phyloP scores from a whole-genome alignment of 805 yeast genomes.

The Candida quercuum region DNA sequence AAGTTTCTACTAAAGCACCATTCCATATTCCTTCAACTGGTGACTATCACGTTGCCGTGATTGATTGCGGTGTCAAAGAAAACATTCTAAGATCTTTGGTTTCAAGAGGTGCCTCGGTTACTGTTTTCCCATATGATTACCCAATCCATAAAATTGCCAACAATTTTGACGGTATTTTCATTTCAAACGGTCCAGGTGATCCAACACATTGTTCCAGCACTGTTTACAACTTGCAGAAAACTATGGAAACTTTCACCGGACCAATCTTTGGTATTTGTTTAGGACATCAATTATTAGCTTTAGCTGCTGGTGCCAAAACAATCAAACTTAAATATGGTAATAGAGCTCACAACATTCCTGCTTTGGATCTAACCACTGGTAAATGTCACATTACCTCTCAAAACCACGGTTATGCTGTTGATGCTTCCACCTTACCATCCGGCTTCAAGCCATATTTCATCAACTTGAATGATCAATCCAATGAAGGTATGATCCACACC shows the following conservation, averaged over 20 bases:
- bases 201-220: slow-evolving; percentile 87
- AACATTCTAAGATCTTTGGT: slow-evolving; percentile 92
- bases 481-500: slow-evolving; percentile 95
- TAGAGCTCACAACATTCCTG: slow-evolving; percentile 98
- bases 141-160: slow-evolving; percentile 87
- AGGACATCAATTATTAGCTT: slow-evolving; percentile 94
- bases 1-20: slow-evolving; percentile 93
- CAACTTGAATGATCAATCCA: slow-evolving; percentile 91
- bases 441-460: slow-evolving; percentile 86
- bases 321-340: slow-evolving; percentile 94
- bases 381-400: slow-evolving; percentile 97
- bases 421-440: slow-evolving; percentile 63
- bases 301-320: slow-evolving; percentile 93
- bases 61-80: slow-evolving; percentile 98
- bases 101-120: slow-evolving; percentile 90
- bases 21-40: slow-evolving; percentile 74
- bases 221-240: slow-evolving; percentile 62
- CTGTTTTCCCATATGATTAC: slow-evolving; percentile 94
- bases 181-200: slow-evolving; percentile 97
- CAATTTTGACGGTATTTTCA: slow-evolving; percentile 91
- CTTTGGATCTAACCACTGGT: slow-evolving; percentile 83
- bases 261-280: slow-evolving; percentile 97
- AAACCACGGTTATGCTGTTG: slow-evolving; percentile 98
- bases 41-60: slow-evolving; percentile 78
- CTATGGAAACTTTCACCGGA: slow-evolving; percentile 60